Base-by-base conservation (phyloP, 441 rosid genomes). In the Raphanus hybrid region DNA sequence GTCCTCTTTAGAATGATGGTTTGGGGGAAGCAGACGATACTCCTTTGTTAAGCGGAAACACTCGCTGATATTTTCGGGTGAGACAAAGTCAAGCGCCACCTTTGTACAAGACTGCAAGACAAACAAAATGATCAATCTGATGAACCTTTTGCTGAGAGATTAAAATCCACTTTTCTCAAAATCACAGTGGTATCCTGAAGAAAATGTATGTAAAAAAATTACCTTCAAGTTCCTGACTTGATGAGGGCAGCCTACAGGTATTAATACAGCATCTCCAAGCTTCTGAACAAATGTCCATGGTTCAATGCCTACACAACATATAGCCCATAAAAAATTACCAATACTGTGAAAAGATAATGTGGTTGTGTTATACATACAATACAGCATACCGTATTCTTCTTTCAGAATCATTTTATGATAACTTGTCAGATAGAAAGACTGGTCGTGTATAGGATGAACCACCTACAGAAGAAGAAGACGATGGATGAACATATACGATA, bases 181-280 rank as follows among this genome's bases (percentile, higher is more conserved):
- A 34, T 34, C 37, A 34, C 1, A 34, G 32, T 29, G 32, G 32
- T 27, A 3, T 4, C 32, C 32, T 27, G 32, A 27, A 4, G 4
- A 27, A 27, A 27, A 27, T 27, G 32, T 27, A 27, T 27, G 32
- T 27, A 18, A 18, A 18, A 18, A 18, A 18, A 18, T 73, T 84
- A 92, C 97, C 98, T 94, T 94, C 76, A 91, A 78, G 81, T 92
- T 94, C 71, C 97, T 83, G 41, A 94, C 98, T 92, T 94, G 98
- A 86, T 91, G 95, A 68, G 98, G 97, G 75, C 98, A 94, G 41
- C 98, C 96, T 12, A 90, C 96, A 71, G 98, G 94, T 76, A 94
- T 86, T 20, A 94, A 84, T n/a, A 94, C 94, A 12, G 95, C 97
- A 78, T 91, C 97, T 52, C 94, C 97, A 73, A 91, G 89, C 82